A percentile compares a stretch with the other conserved stretches of the same genome.
phyloP scores from a whole-genome alignment of 148 eudicot genomes.

The Mesembryanthemum crystallinum region DNA sequence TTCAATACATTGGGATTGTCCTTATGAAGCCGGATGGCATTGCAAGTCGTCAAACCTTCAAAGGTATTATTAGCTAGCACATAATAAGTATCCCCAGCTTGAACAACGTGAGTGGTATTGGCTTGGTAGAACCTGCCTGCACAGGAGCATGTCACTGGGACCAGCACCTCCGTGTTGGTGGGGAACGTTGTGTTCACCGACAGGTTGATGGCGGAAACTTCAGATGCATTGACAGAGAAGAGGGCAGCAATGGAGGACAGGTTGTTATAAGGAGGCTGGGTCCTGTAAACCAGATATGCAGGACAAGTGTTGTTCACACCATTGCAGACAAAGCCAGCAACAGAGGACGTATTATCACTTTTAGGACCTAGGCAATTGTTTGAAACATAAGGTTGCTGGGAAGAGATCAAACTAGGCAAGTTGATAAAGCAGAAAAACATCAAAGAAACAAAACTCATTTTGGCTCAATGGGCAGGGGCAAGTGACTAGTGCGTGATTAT shows the following conservation, averaged over 20 bases:
- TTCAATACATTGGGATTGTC: constrained; percentile 26
- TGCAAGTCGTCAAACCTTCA: constrained; percentile 70
- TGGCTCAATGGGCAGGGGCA: background rate
- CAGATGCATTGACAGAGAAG: constrained; percentile 35
- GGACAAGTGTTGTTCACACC: constrained; percentile 56
- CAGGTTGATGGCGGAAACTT: constrained; percentile 43
- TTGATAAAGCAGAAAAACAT: constrained; percentile 18
- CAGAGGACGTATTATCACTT: constrained; percentile 40
- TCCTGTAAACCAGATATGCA: constrained; percentile 62
- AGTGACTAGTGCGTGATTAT: background rate
- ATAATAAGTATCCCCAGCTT: constrained; percentile 25
- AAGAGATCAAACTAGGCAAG: constrained; percentile 24
- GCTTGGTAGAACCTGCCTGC: constrained; percentile 59
- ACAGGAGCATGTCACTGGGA: constrained; percentile 75
- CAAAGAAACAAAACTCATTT: constrained; percentile 16
- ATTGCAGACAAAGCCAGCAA: constrained; percentile 68
- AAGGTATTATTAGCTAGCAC: constrained; percentile 48
- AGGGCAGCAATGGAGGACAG: constrained; percentile 57
- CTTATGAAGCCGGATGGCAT: constrained; percentile 50
- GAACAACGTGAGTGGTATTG: constrained; percentile 44
- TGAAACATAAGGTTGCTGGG: constrained; percentile 66
- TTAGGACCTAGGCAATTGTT: constrained; percentile 29
- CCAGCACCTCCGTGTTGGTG: constrained; percentile 56
- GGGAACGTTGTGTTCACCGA: constrained; percentile 27
- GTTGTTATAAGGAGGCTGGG: constrained; percentile 47